Conservation (phyloP, 768 basidiomycete genomes). For the Leccinum uliginosum region DNA sequence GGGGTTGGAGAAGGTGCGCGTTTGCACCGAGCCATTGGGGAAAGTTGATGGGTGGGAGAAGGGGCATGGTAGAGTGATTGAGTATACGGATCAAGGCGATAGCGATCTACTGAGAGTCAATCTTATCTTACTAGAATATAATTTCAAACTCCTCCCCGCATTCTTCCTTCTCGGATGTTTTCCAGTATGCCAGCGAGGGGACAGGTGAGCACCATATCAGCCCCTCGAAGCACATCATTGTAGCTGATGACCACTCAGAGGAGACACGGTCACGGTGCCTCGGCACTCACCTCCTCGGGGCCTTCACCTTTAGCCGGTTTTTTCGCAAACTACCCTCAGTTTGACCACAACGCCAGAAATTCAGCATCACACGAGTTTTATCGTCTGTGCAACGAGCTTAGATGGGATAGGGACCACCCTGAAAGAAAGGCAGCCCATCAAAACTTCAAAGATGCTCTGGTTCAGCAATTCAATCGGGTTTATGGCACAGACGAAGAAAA, state of each 20-base stretch:
- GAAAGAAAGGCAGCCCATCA: neutral
- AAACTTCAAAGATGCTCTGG: conserved; percentile 11
- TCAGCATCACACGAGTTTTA: conserved; percentile 10
- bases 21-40: conserved; percentile 86
- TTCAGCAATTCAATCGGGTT: conserved; percentile 12
- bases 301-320: neutral
- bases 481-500: conserved; percentile 8
- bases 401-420: neutral
- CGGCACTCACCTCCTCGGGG: neutral
- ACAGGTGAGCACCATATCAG: neutral
- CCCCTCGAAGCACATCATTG: neutral
- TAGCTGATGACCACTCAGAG: neutral
- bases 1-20: conserved; percentile 74
- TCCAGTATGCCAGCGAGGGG: neutral
- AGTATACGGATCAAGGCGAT: neutral
- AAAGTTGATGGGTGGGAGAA: conserved; percentile 83
- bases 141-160: neutral
- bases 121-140: neutral
- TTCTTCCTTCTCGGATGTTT: neutral
- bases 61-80: conserved; percentile 47
- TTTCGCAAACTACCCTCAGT: neutral
- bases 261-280: neutral
- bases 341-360: neutral
- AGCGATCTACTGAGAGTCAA: neutral
- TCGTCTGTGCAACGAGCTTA: conserved; percentile 8